Percentiles rank a stretch among this genome's conserved stretches.
These are phyloP conservation scores for Ogataea philodendri DNA, from an alignment of 805 yeast species.

Conservation along the genomic window DNA sequence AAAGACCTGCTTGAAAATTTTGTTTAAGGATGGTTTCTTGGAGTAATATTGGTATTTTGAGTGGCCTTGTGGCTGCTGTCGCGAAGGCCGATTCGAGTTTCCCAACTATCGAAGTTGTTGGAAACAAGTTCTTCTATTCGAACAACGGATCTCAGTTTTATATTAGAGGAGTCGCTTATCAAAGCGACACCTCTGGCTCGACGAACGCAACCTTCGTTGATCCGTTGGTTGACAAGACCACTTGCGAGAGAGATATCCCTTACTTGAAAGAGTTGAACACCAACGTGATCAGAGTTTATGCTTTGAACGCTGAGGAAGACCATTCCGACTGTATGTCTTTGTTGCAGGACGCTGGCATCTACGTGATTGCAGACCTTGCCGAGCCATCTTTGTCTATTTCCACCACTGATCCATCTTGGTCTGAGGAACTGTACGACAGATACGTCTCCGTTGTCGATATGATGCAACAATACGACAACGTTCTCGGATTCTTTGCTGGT, in stretches of 20 bases:
- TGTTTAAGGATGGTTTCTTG: slow-evolving; percentile 37
- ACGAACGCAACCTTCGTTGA: slow-evolving; percentile 54
- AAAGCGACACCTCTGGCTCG: slow-evolving; percentile 57
- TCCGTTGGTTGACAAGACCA: slow-evolving; percentile 61
- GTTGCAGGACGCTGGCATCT: slow-evolving; percentile 72
- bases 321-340: slow-evolving; percentile 68
- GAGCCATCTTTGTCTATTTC: slow-evolving; percentile 63
- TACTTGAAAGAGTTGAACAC: slow-evolving; percentile 60
- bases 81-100: slow-evolving; percentile 40
- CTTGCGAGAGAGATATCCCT: slow-evolving; percentile 74
- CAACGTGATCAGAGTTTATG: slow-evolving; percentile 74
- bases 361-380: slow-evolving; percentile 76
- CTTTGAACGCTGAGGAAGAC: slow-evolving; percentile 60
- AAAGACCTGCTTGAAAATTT: not conserved
- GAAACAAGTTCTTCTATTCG: slow-evolving; percentile 74
- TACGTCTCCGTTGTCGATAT: slow-evolving; percentile 68
- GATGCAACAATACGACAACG: slow-evolving; percentile 67
- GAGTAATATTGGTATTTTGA: slow-evolving; percentile 29
- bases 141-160: slow-evolving; percentile 79
- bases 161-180: slow-evolving; percentile 79
- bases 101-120: slow-evolving; percentile 69
- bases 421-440: slow-evolving; percentile 57
- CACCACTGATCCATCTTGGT: slow-evolving; percentile 65
- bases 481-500: slow-evolving; percentile 83
- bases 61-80: slow-evolving; percentile 21